Conservation (phyloP, 441 rosid species). For the Populus tomentosa region DNA sequence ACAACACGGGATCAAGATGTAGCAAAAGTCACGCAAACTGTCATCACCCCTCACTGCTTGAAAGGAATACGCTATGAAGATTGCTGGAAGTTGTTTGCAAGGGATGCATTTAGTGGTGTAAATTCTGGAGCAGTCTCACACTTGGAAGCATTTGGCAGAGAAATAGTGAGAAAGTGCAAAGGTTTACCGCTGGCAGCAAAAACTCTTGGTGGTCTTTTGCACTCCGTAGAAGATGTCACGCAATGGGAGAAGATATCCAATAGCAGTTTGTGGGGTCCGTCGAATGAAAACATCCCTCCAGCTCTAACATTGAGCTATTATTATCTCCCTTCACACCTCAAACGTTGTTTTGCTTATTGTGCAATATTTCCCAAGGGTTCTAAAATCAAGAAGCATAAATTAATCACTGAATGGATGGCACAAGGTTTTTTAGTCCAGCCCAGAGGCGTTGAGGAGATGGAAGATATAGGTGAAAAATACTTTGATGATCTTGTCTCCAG, state of each 20-base stretch:
- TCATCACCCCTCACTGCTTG: background rate
- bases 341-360: no score
- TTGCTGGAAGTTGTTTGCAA: no score
- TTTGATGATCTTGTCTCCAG: no score
- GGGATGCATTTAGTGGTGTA: constrained; percentile 5
- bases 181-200: no score
- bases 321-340: no score
- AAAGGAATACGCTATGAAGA: no score
- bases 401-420: constrained; percentile 24
- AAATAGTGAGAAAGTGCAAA: no score
- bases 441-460: no score
- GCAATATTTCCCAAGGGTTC: constrained; percentile 17
- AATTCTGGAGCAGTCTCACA: background rate
- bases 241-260: background rate
- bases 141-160: background rate
- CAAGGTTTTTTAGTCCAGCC: no score
- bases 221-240: no score
- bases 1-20: constrained; percentile 2
- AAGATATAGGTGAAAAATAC: no score
- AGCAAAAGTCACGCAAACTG: constrained; percentile 4
- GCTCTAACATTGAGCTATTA: constrained; percentile 17
- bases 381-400: constrained; percentile 9
- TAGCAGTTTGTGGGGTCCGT: constrained; percentile 21
- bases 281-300: constrained; percentile 10
- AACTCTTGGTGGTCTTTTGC: no score